A percentile compares a stretch with the other conserved stretches of the same genome.
Conservation (phyloP, 2,329 filamentous ascomycete species). For the Beauveria pseudobassiana region DNA sequence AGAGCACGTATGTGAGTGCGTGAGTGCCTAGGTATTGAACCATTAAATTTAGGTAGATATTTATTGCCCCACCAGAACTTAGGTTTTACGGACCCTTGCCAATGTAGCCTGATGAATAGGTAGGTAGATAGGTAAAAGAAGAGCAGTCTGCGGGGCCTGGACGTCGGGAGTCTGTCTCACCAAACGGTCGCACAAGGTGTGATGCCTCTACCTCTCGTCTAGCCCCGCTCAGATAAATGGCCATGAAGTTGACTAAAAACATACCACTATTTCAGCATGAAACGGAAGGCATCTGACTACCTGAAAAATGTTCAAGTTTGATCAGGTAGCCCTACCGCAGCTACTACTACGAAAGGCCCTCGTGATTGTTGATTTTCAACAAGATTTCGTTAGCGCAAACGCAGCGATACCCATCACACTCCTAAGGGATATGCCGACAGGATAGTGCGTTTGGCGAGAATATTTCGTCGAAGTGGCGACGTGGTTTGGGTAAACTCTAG, state of each 20-base stretch:
- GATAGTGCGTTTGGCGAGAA: constrained; percentile 57
- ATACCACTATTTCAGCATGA: not conserved
- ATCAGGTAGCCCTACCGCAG: constrained; percentile 46
- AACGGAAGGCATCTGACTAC: not conserved
- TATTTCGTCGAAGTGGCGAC: constrained; percentile 63
- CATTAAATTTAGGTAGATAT: too few relatives aligned
- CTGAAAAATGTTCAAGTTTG: constrained; percentile 46
- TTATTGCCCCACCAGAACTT: too few relatives aligned
- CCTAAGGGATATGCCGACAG: constrained; percentile 58
- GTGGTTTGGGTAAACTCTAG: constrained; percentile 81
- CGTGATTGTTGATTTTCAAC: constrained; percentile 79
- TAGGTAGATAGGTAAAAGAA: not conserved
- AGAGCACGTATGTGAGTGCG: too few relatives aligned
- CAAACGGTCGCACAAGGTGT: not conserved
- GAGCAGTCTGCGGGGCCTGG: not conserved
- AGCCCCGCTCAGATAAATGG: not conserved
- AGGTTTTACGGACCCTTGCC: not conserved
- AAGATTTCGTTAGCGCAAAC: constrained; percentile 69
- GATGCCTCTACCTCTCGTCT: not conserved
- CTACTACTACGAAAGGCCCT: constrained; percentile 61
- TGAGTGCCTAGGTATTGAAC: too few relatives aligned
- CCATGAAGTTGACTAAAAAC: not conserved
- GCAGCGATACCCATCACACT: constrained; percentile 61
- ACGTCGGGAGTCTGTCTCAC: not conserved
- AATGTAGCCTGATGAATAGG: not conserved